phyloP scores from a whole-genome alignment of 2,329 filamentous ascomycete genomes.

The Colletotrichum endophyticum region DNA sequence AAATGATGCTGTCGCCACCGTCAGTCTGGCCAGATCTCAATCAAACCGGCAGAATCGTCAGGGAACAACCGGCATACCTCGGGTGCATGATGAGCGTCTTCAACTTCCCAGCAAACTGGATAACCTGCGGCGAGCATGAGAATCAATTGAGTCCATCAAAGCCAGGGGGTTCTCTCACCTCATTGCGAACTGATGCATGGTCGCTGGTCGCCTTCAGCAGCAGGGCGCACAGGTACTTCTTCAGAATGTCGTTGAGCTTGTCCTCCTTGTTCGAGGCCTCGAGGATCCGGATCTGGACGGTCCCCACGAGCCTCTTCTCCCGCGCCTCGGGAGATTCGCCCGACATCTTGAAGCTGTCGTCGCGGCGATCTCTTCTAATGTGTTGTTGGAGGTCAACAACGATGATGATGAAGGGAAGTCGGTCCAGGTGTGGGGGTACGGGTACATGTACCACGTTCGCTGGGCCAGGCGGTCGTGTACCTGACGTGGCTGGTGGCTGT shows the following conservation, averaged over 20 bases:
- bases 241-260: conserved; percentile 79
- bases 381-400: neutral
- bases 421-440: neutral
- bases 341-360: conserved; percentile 7
- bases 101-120: conserved; percentile 12
- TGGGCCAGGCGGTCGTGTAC: neutral
- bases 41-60: neutral
- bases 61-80: neutral
- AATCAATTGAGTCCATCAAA: neutral
- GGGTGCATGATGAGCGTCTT: conserved; percentile 10
- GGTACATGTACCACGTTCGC: conserved; percentile 2
- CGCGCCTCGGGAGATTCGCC: conserved; percentile 18
- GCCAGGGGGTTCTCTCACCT: neutral
- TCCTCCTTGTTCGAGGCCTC: conserved; percentile 82
- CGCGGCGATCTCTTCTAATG: neutral
- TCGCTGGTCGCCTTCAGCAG: conserved; percentile 87
- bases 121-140: conserved; percentile 2
- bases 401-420: neutral
- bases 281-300: conserved; percentile 81
- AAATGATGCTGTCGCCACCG: conserved; percentile 59
- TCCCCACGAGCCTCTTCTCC: conserved; percentile 74
- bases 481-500: neutral
- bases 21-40: conserved; percentile 6
- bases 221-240: conserved; percentile 79
- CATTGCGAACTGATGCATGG: conserved; percentile 71